A percentile compares a stretch with the other conserved stretches of the same genome.
phyloP scores from a whole-genome alignment of 2,329 filamentous ascomycete genomes.

The Pyrenophora seminiperda region DNA sequence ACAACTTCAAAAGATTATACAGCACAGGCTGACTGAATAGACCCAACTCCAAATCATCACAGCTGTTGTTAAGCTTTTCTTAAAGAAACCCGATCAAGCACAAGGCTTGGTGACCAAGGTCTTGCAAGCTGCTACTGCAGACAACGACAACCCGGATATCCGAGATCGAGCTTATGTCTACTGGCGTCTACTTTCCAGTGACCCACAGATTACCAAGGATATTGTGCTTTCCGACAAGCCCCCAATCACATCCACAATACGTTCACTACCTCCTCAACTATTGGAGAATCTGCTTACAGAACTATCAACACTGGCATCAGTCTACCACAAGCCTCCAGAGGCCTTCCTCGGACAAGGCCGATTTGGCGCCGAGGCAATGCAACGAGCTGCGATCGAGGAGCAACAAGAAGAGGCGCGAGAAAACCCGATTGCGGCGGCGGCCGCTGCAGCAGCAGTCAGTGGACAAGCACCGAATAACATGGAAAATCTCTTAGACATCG shows the following conservation, averaged over 20 bases:
- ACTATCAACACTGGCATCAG: slow-evolving; percentile 91
- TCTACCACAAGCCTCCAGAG: slow-evolving; percentile 97
- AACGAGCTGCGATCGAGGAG: slow-evolving; percentile 94
- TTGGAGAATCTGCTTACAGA: slow-evolving; percentile 90
- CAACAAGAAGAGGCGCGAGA: slow-evolving; percentile 90
- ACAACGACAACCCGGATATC: slow-evolving; percentile 97
- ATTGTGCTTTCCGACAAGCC: slow-evolving; percentile 94
- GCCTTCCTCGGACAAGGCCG: slow-evolving; percentile 97
- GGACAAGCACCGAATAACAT: slow-evolving; percentile 72
- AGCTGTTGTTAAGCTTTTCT: slow-evolving; percentile 93
- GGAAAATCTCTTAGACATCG: slow-evolving; percentile 94
- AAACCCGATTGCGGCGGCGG: slow-evolving; percentile 89
- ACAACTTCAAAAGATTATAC: too few relatives aligned
- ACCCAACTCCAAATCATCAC: slow-evolving; percentile 98
- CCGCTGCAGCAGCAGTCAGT: slow-evolving; percentile 66
- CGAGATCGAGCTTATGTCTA: slow-evolving; percentile 97
- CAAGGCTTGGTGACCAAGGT: slow-evolving; percentile 94
- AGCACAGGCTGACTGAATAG: slow-evolving; percentile 55
- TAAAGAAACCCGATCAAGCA: slow-evolving; percentile 93
- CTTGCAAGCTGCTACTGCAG: slow-evolving; percentile 85
- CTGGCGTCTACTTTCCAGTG: slow-evolving; percentile 93
- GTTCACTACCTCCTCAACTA: slow-evolving; percentile 79
- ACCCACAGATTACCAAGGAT: slow-evolving; percentile 87
- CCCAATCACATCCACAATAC: slow-evolving; percentile 91
- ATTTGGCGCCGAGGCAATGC: slow-evolving; percentile 91